Evolutionary conservation across 495 filamentous ascomycete species (phyloP).

Genomic region (Tuber aestivum): DNA sequence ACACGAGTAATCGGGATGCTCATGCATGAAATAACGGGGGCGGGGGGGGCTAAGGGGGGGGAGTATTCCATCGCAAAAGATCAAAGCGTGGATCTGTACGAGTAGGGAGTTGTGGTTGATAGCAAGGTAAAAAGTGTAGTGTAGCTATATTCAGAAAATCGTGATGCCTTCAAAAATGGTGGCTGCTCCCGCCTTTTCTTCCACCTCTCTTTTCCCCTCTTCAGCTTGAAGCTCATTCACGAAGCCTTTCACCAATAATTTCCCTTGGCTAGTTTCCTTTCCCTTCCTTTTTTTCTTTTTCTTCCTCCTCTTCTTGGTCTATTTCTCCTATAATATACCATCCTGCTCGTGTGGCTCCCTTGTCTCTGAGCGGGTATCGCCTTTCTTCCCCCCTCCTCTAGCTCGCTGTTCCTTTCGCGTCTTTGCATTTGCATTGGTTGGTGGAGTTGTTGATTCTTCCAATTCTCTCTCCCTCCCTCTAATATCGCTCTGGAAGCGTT

Average conservation of each 20-base stretch:
- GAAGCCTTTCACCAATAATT: neutral
- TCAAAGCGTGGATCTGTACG: neutral
- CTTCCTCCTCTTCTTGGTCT: no score
- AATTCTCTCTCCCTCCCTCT: neutral
- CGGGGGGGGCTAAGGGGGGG: neutral
- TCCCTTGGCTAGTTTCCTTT: neutral
- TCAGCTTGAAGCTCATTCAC: conserved; percentile 4
- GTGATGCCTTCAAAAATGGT: conserved; percentile 2
- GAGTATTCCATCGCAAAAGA: neutral
- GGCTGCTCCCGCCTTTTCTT: neutral
- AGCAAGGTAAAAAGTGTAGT: neutral
- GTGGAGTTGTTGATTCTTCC: neutral
- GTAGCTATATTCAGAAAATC: neutral
- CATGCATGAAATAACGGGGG: neutral
- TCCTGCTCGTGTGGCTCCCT: neutral
- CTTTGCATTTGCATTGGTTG: neutral
- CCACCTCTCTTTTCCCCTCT: neutral
- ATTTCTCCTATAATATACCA: neutral
- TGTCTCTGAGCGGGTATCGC: conserved; percentile 1
- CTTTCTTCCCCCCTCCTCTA: neutral
- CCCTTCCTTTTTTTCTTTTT: conserved; percentile 6
- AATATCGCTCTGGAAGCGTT: conserved; percentile 5
- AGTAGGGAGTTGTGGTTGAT: neutral
- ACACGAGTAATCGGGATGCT: neutral
- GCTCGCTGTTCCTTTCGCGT: neutral